Conservation (phyloP, 169 alveolate genomes). For the Blepharisma undulans region DNA sequence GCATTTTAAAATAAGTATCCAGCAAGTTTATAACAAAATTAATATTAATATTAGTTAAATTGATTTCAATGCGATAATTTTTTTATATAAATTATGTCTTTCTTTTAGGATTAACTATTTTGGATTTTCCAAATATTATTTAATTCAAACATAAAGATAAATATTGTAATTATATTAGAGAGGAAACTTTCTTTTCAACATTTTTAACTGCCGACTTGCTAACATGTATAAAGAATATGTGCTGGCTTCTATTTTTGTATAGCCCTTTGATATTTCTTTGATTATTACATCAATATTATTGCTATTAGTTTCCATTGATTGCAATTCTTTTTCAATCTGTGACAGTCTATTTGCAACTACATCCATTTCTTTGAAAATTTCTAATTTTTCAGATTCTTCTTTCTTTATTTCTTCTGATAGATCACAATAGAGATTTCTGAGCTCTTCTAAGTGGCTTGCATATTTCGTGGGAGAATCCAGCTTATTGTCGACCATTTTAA, state of each 20-base stretch:
- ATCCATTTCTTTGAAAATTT: background rate
- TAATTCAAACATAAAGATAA: too few relatives aligned
- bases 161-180: background rate
- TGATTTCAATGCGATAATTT: background rate
- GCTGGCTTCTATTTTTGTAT: constrained; percentile 20
- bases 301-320: background rate
- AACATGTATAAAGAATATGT: background rate
- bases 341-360: background rate
- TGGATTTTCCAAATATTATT: too few relatives aligned
- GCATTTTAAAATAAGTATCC: background rate
- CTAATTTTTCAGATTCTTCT: background rate
- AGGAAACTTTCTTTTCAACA: constrained; percentile 3
- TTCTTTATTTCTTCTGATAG: background rate
- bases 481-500: background rate
- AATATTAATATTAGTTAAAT: too few relatives aligned
- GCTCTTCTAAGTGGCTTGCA: background rate
- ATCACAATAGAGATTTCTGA: background rate
- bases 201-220: constrained; percentile 6
- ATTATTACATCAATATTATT: background rate
- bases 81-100: too few relatives aligned
- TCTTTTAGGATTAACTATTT: too few relatives aligned
- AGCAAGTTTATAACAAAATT: background rate
- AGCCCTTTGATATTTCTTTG: constrained; percentile 15
- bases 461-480: background rate
- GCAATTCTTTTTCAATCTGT: background rate